Conservation (phyloP, 768 basidiomycete genomes). For the Panus rudis region DNA sequence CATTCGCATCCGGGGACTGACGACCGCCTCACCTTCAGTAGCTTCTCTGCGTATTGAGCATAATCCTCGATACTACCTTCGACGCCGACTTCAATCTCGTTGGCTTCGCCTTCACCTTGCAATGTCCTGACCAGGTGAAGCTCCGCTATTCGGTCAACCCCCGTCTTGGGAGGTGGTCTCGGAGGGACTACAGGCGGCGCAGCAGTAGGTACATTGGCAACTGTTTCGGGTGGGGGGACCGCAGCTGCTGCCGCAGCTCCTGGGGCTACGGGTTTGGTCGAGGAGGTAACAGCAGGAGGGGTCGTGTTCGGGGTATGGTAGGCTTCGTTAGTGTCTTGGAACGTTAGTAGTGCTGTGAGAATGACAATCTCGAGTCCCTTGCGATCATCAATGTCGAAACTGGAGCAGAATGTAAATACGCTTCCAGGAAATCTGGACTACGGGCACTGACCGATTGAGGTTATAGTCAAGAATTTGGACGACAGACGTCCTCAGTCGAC, state of each 20-base stretch:
- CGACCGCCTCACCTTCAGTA: constrained; percentile 48
- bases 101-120: constrained; percentile 49
- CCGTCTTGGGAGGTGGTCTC: constrained; percentile 52
- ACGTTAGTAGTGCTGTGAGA: constrained; percentile 68
- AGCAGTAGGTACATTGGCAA: constrained; percentile 9
- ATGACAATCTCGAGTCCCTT: constrained; percentile 84
- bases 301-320: constrained; percentile 30
- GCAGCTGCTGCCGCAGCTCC: not conserved
- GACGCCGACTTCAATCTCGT: constrained; percentile 64
- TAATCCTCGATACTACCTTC: constrained; percentile 64
- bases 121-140: constrained; percentile 45
- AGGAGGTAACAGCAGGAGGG: constrained; percentile 5
- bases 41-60: constrained; percentile 53
- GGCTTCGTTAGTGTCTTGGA: constrained; percentile 61
- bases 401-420: constrained; percentile 19
- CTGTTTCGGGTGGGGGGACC: too few relatives aligned
- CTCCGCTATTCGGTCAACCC: constrained; percentile 65
- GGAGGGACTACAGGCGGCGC: constrained; percentile 30
- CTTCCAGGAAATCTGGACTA: not conserved
- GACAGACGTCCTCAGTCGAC: constrained; percentile 53
- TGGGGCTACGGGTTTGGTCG: not conserved
- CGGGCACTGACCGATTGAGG: constrained; percentile 53
- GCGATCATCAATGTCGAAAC: constrained; percentile 79
- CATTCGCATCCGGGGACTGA: not conserved
- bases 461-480: constrained; percentile 85